Base-by-base conservation (phyloP, 805 yeast species). In the Cyberlindnera maritima region DNA sequence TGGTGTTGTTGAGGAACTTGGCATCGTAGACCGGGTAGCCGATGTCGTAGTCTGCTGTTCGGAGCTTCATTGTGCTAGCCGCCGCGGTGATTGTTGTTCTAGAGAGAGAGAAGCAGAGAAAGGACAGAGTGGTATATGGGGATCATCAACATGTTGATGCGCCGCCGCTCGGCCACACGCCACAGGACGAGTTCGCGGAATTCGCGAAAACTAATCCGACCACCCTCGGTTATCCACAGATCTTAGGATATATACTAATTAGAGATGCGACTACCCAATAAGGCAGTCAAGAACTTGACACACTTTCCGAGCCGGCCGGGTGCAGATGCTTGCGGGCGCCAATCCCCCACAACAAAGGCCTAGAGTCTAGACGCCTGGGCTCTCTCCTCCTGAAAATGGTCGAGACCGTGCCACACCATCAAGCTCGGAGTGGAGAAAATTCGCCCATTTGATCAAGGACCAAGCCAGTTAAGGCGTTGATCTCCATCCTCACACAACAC, bases 1-100 rank as follows among this genome's bases (percentile, higher is more conserved):
- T 79, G 49, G 70, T 67, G 54, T 81, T 76, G 54, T 80, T 74
- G 41, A 86, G 72, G 64, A 89, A 92, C 53, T 79, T 78, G 48
- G 94, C 84, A 7, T 88, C 94, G 56, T 83, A 84, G 12, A 89
- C 74, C 2, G 99, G 98, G 58, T 83, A 87, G 2, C 88, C 92
- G 29, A 70, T 58, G 41, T 69, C 60, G 26, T 57, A 53, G 3
- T 37, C 25, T 11, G 53, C 56, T 2, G 47, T 43, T 13, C 40
- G 42, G 32, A 59, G 43, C 44, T 58, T 59, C 62, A 59, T 60
- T 10, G 20, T 18, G 39, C 14, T 23, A 10, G 14, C 42, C 47
- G 36, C 43, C 18, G 31, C 9, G 18, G 19, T 21, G 31, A 25
- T 21, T n/a, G 31, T 14, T 36, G 31, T 14, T 25, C 4, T 21